Conservation (phyloP, 1,284 basidiomycete genomes). For the Jaminaea rosea region DNA sequence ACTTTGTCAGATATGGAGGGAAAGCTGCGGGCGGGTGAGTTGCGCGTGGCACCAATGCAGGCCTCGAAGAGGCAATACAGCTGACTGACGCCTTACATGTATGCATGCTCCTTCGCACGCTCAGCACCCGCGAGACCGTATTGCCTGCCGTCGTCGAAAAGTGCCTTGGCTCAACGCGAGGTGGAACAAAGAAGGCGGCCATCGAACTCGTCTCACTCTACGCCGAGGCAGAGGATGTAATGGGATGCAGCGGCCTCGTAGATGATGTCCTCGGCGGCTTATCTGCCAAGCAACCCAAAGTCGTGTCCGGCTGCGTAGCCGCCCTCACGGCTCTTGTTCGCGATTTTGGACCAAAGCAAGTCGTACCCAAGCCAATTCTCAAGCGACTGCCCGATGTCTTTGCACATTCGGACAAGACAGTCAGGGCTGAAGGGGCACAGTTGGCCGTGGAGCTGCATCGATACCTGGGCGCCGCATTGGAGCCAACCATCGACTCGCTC, state of each 20-base stretch:
- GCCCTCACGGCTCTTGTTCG: slow-evolving; percentile 69
- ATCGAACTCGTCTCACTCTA: slow-evolving; percentile 79
- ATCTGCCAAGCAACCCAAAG: slow-evolving; percentile 86
- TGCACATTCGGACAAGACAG: slow-evolving; percentile 87
- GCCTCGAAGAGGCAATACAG: too few species aligned
- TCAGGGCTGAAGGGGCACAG: slow-evolving; percentile 77
- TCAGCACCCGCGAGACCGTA: slow-evolving; percentile 64
- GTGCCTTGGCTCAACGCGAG: slow-evolving; percentile 73
- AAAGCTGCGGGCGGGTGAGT: slow-evolving; percentile 56
- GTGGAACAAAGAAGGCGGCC: slow-evolving; percentile 83
- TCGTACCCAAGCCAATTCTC: slow-evolving; percentile 66
- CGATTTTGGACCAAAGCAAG: slow-evolving; percentile 68
- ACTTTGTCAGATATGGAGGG: slow-evolving; percentile 82
- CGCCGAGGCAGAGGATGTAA: slow-evolving; percentile 77
- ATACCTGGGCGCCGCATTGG: slow-evolving; percentile 77
- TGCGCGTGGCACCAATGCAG: too few species aligned
- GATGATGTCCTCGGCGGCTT: slow-evolving; percentile 77
- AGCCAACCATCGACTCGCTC: slow-evolving; percentile 77
- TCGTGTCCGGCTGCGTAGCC: slow-evolving; percentile 70
- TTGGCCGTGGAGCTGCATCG: slow-evolving; percentile 74
- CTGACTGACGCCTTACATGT: too few species aligned
- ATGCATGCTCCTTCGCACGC: not conserved
- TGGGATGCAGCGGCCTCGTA: slow-evolving; percentile 68
- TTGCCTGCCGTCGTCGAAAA: slow-evolving; percentile 89
- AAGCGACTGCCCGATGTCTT: slow-evolving; percentile 88